Evolutionary conservation across 1,284 basidiomycete species (phyloP), one percentile per base, ranked within the genome.

Genomic region (Sporisorium iseilematis-ciliati): DNA sequence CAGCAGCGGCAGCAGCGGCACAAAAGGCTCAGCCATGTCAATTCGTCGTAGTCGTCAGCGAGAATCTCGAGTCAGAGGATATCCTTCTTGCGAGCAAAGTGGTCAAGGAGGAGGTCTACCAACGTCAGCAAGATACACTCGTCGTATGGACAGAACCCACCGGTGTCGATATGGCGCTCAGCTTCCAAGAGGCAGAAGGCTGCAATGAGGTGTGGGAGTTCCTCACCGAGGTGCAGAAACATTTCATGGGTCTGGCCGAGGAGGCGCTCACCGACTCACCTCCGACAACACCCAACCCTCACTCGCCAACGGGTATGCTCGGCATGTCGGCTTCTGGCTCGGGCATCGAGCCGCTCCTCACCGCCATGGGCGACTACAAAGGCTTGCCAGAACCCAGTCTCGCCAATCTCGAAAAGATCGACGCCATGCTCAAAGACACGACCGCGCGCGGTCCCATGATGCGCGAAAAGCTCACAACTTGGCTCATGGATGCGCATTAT

Each of bases 61-160:
- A 78, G 46, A 72, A 77, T 38, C 71, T 85, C 26, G 78, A 81
- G 23, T 70, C 75, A n/a, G 82, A 84, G 31, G 82, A 85, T 40
- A 69, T 82, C 23, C 64, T 85, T 8, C 73, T 85, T 5, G 69
- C 77, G 0, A 79, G 79, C 57, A 75, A 78, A 18, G 83, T 85
- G 2, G 81, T 81, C 42, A 78, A 78, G 42, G 83, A 85, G 49
- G 83, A 85, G 51, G 82, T 85, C 48, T 85, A 85, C 45, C 83
- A 84, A 45, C 70, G 82, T 20, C 83, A 85, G 61, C 82, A 84
- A 45, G 96, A 98, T 77, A 99, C 97, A 2, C 89, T 99, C 49
- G 97, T 99, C 73, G 96, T 99, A 14, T 99, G 96, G 96, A 99
- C 96, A 1, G 96, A 98, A 85, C 93, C 93, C 0, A 92, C 94